Base-by-base conservation (phyloP, 2,329 filamentous ascomycete genomes). In the Fusarium oligoseptatum region DNA sequence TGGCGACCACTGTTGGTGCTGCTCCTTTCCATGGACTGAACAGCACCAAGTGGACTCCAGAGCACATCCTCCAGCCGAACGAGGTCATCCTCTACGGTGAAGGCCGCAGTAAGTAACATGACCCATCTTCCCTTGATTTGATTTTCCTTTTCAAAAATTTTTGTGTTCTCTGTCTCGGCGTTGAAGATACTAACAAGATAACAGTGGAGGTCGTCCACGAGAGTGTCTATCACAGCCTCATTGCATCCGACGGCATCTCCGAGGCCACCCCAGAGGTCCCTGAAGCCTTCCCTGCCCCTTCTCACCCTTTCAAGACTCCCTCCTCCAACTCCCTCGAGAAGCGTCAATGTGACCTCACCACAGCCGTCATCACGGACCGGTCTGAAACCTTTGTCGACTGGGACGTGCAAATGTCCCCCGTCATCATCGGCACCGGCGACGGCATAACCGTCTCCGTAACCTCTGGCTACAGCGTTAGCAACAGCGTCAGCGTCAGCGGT, bases 361-460 rank as follows among this genome's bases (percentile, higher is more conserved):
- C 36, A 0, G 27, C 70, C 0, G 60, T 62, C 56, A 24, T 73
- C 2, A 71, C 67, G 1, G 71, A 74, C 17, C 10, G 15, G 17
- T 7, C 20, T 0, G 0, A 74, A 27, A 69, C 63, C 4, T 74
- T 74, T 37, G 67, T 74, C 27, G 71, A 73, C 48, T 73, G 71
- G 71, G 71, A 73, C 39, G 64, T 73, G 15, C 70, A 73, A 3
- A 73, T 73, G 71, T 73, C 71, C 7, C 71, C 70, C 15, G 71
- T 73, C 0, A 58, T 73, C 24, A 67, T 70, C 11, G 71, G 62
- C 5, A 62, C 57, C 3, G 71, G 71, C 29, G 29, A 50, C 3
- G 60, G 60, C 7, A 52, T 50, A 22, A 62, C 63, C 0, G 67
- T 74, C 8, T 65, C 15, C 4, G 57, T 74, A 0, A 60, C 67